Conservation (phyloP, 805 yeast genomes). For the Saccharomycopsis malanga region DNA sequence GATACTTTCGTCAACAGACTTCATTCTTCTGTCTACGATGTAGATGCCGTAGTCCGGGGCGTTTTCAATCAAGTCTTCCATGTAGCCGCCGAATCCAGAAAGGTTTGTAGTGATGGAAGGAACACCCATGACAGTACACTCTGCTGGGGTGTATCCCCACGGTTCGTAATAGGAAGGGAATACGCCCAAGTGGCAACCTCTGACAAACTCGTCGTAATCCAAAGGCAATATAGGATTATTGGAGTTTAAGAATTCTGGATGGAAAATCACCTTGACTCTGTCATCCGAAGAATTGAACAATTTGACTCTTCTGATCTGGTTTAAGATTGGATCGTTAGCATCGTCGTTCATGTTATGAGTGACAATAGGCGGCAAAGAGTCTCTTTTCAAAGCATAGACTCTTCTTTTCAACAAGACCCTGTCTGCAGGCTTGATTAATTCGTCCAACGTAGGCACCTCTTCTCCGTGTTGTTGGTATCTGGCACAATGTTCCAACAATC, state of each 20-base stretch:
- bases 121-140: conserved; percentile 98
- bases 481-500: conserved; percentile 87
- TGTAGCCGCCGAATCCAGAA: conserved; percentile 96
- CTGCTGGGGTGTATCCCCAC: conserved; percentile 99
- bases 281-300: conserved; percentile 85
- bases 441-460: conserved; percentile 75
- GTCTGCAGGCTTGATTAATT: conserved; percentile 79
- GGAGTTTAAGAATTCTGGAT: conserved; percentile 93
- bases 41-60: conserved; percentile 95
- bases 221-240: conserved; percentile 89
- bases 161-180: conserved; percentile 99
- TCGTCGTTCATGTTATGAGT: conserved; percentile 97
- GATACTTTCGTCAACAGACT: conserved; percentile 87
- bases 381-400: conserved; percentile 86
- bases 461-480: conserved; percentile 49
- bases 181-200: conserved; percentile 97
- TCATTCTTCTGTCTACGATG: conserved; percentile 89
- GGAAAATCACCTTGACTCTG: conserved; percentile 92
- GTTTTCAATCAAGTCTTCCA: conserved; percentile 95
- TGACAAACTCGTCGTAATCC: conserved; percentile 94
- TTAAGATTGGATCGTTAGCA: conserved; percentile 80
- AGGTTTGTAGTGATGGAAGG: conserved; percentile 94
- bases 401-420: conserved; percentile 84
- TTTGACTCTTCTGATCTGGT: conserved; percentile 86
- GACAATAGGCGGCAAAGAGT: conserved; percentile 86